Conservation (phyloP, 352 stramenopile species). For the Globisporangium cederbergense region DNA sequence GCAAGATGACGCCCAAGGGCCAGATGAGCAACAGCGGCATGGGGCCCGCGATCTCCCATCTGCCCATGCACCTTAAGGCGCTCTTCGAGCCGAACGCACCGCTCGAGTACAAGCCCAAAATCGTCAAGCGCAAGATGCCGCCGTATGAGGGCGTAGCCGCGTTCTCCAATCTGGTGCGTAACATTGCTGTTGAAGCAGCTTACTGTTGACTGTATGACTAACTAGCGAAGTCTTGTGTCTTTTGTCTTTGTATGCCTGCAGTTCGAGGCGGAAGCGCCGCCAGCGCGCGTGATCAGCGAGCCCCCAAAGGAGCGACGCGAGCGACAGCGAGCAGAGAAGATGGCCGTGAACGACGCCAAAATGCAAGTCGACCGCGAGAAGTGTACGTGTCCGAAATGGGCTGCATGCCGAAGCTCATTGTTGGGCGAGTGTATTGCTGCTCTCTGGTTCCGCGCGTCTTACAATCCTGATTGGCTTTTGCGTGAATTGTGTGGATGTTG, state of each 20-base stretch:
- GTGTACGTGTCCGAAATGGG: conserved; percentile 30
- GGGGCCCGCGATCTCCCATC: conserved; percentile 77
- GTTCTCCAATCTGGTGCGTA: conserved; percentile 34
- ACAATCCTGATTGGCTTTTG: neutral
- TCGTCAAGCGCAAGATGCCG: conserved; percentile 86
- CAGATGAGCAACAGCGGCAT: conserved; percentile 88
- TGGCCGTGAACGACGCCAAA: conserved; percentile 56
- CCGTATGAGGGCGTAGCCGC: conserved; percentile 58
- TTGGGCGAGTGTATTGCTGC: neutral
- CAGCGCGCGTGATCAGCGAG: conserved; percentile 56
- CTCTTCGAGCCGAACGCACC: conserved; percentile 80
- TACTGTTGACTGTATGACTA: neutral
- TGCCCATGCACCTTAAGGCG: conserved; percentile 74
- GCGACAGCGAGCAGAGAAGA: conserved; percentile 54
- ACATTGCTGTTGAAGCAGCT: neutral
- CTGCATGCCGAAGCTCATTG: too few relatives aligned
- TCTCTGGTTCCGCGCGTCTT: neutral
- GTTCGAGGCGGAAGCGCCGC: conserved; percentile 65
- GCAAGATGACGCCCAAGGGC: conserved; percentile 87
- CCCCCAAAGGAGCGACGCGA: conserved; percentile 76
- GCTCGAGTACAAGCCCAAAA: conserved; percentile 62
- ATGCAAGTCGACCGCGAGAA: conserved; percentile 56
- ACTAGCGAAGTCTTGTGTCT: neutral
- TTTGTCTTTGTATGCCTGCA: conserved; percentile 14
- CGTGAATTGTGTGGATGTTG: neutral